Conservation (phyloP, 1,284 basidiomycete species). For the Cutaneotrichosporon sp. region DNA sequence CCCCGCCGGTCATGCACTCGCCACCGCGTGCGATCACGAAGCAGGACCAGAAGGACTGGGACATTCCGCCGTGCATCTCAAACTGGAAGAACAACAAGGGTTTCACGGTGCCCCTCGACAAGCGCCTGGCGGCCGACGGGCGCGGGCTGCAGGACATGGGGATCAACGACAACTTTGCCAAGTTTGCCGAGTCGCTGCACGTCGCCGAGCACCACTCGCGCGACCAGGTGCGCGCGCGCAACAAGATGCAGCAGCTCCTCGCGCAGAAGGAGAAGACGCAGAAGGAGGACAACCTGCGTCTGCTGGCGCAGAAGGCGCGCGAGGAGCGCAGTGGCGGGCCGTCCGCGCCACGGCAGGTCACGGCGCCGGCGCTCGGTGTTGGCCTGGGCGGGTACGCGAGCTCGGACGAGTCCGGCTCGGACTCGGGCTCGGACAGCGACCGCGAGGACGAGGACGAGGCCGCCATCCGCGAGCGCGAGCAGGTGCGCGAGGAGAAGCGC, state of each 20-base stretch:
- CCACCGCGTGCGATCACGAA: constrained; percentile 95
- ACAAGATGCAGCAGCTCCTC: constrained; percentile 97
- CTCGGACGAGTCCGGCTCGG: constrained; percentile 57
- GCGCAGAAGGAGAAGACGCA: constrained; percentile 96
- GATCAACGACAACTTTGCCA: constrained; percentile 99
- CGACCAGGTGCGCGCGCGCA: constrained; percentile 93
- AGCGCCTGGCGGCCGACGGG: constrained; percentile 96
- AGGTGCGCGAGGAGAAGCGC: constrained; percentile 88
- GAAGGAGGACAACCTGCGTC: constrained; percentile 93
- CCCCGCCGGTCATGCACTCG: constrained; percentile 93
- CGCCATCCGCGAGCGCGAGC: constrained; percentile 79
- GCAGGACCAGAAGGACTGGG: constrained; percentile 99
- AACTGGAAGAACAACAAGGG: constrained; percentile 99
- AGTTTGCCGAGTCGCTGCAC: constrained; percentile 94
- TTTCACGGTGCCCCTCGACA: constrained; percentile 98
- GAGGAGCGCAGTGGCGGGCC: constrained; percentile 81
- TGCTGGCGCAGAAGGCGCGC: constrained; percentile 90
- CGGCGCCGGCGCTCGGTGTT: constrained; percentile 58
- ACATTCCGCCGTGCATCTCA: constrained; percentile 99
- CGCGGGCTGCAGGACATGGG: constrained; percentile 96
- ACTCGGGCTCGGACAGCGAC: constrained; percentile 40
- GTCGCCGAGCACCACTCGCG: constrained; percentile 97
- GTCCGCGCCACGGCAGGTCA: constrained; percentile 49
- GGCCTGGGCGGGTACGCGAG: constrained; percentile 83
- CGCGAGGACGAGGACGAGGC: constrained; percentile 73